phyloP scores from a whole-genome alignment of 768 basidiomycete genomes.

The Cystofilobasidium bisporidii region DNA sequence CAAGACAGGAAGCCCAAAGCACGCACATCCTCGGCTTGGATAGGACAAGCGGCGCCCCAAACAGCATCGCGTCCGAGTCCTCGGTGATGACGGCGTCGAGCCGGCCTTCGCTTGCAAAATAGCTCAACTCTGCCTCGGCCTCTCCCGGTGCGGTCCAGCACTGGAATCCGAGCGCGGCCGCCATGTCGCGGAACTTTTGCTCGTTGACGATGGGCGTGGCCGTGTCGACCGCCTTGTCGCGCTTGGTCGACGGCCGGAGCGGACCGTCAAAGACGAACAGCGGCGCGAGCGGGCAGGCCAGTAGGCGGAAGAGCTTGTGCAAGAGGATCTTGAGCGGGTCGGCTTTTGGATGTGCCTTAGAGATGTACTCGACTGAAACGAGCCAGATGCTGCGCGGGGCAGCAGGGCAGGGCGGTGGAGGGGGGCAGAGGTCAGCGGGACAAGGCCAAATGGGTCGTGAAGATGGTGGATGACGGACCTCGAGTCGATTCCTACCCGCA shows the following conservation, averaged over 20 bases:
- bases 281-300: constrained; percentile 23
- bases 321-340: constrained; percentile 28
- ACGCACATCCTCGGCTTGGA: constrained; percentile 2
- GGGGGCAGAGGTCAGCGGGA: background rate
- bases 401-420: background rate
- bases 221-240: background rate
- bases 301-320: constrained; percentile 24
- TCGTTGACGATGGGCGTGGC: background rate
- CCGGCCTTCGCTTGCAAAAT: constrained; percentile 17
- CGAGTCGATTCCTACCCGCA: constrained; percentile 7
- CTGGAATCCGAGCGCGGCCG: constrained; percentile 19
- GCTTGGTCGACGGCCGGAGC: constrained; percentile 21
- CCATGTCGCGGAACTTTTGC: constrained; percentile 18
- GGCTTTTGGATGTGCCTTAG: constrained; percentile 34
- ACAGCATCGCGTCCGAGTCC: constrained; percentile 31
- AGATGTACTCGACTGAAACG: background rate
- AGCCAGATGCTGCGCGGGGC: constrained; percentile 35
- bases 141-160: constrained; percentile 29
- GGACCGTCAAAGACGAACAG: constrained; percentile 32
- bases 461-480: no score
- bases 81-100: constrained; percentile 31
- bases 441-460: no score
- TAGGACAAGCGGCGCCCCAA: constrained; percentile 28
- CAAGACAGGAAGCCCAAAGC: background rate
- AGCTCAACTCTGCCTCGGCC: constrained; percentile 31